Evolutionary conservation across 805 yeast species (phyloP), one percentile per base, ranked within the genome.

Genomic region (Candida patagonica): DNA sequence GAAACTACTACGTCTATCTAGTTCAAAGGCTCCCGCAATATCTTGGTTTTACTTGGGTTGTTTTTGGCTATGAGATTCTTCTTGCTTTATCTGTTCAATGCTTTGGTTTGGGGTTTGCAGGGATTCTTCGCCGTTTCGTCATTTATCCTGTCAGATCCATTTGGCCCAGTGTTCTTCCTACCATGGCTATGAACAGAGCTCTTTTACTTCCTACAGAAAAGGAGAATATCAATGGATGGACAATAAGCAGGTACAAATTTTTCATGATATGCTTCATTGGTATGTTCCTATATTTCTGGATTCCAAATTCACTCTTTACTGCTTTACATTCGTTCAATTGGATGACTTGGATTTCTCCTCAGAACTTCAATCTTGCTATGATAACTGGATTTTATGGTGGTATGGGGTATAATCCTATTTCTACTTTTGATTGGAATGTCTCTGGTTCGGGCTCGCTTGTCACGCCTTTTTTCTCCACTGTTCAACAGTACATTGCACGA

Each of bases 271-370:
- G 64, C 1, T 63, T 73, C 40, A 42, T 48, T 10, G 56, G 57
- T 16, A 60, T 70, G 31, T 77, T 78, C 49, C 44, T 66, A 5
- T 80, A 78, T 71, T 74, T 71, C 53, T 79, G 82, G 78, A 61
- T 80, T 48, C 87, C 89, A 6, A 79, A 76, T 35, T 80, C 66
- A 54, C 62, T 82, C 19, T 78, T 78, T 61, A 63, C 66, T 16
- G 85, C 78, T 2, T 66, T 81, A 37, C 68, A 77, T 1, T 68
- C 67, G 47, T 82, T 83, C 59, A 74, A 68, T 52, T 76, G 82
- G 82, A 68, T 74, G 53, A 67, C 60, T 21, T 75, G 81, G 80
- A 74, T 74, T 35, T 64, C 48, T 1, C 64, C 64, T 15, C 55
- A 76, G 45, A 77, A 78, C 51, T 72, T 74, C 43, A 64, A 70